Base-by-base conservation (phyloP, 169 alveolate species). In the Babesia divergens region DNA sequence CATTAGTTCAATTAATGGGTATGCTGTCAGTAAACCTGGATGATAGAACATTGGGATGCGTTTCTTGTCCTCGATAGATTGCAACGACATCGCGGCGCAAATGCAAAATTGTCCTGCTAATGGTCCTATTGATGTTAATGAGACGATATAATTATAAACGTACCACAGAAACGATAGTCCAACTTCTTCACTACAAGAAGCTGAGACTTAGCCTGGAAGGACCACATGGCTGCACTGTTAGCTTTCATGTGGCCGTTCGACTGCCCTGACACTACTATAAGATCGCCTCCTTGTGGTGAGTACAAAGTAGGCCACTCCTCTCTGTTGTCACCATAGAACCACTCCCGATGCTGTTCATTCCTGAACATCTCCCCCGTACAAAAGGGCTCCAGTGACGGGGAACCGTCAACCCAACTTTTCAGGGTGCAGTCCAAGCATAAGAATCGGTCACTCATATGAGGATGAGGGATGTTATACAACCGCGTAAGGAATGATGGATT, bases 241-340 rank as follows among this genome's bases (percentile, higher is more conserved):
- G 72, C 72, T 47, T 44, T 43, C 14, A 62, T n/a, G 6, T 13
- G 3, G 3, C 62, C 49, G n/a, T 29, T 1, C 28, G 51, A 22
- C 68, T 40, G 68, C 1, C 9, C 44, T 2, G 59, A 70, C 7
- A 75, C 70, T 4, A 75, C 18, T 8, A 62, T 13, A n/a, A 50
- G 28, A n/a, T 75, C 85, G 11, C 85, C 85, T 14, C 54, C 65
- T 54, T 75, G 85, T 11, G 74, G 77, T 28, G 34, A 37, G 40
- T 59, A 75, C 11, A 13, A 7, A 22, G 16, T 4, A 3, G 52
- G 58, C 7, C 11, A 11, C n/a, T 11, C 22, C 9, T 49, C 66
- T 22, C 44, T 55, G 31, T 20, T 18, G 28, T 40, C 65, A 8
- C 29, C 8, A 14, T 14, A 35, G 18, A 75, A 54, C 85, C 85